These are phyloP conservation scores for Ophiocordyceps australis DNA, from an alignment of 2,329 filamentous ascomycete genomes.

Conservation along the genomic window DNA sequence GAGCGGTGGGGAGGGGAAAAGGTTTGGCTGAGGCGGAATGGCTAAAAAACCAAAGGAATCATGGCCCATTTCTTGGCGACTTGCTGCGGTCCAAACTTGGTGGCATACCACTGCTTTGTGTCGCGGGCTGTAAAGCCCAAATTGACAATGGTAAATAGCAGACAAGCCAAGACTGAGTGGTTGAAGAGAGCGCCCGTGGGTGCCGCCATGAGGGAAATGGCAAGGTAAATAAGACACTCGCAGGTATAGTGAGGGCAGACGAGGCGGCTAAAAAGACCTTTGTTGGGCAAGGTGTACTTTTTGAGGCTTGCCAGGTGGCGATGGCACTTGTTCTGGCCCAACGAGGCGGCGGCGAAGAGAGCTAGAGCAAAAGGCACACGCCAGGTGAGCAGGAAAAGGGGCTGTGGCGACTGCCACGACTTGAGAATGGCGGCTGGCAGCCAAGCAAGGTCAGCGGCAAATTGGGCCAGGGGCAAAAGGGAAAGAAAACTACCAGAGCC, in stretches of 20 bases:
- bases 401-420: slow-evolving; percentile 10
- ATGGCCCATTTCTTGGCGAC: slow-evolving; percentile 54
- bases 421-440: slow-evolving; percentile 14
- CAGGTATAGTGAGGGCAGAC: slow-evolving; percentile 85
- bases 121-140: slow-evolving; percentile 64
- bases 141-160: slow-evolving; percentile 61
- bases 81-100: slow-evolving; percentile 51
- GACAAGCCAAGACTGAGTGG: slow-evolving; percentile 49
- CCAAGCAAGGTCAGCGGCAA: background rate
- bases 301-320: slow-evolving; percentile 48
- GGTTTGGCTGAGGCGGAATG: background rate
- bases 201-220: slow-evolving; percentile 57
- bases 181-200: slow-evolving; percentile 50
- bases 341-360: slow-evolving; percentile 51
- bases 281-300: slow-evolving; percentile 67
- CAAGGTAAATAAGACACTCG: slow-evolving; percentile 69
- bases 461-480: background rate
- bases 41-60: slow-evolving; percentile 49
- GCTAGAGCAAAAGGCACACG: slow-evolving; percentile 27
- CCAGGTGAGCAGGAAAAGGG: slow-evolving; percentile 6
- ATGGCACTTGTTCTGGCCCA: slow-evolving; percentile 60
- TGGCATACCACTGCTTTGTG: slow-evolving; percentile 62
- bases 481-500: slow-evolving; percentile 39
- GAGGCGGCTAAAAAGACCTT: slow-evolving; percentile 52
- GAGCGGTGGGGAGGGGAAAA: slow-evolving; percentile 4